Evolutionary conservation across 768 basidiomycete species (phyloP).

Genomic region (Phanerodontia chrysosporium): DNA sequence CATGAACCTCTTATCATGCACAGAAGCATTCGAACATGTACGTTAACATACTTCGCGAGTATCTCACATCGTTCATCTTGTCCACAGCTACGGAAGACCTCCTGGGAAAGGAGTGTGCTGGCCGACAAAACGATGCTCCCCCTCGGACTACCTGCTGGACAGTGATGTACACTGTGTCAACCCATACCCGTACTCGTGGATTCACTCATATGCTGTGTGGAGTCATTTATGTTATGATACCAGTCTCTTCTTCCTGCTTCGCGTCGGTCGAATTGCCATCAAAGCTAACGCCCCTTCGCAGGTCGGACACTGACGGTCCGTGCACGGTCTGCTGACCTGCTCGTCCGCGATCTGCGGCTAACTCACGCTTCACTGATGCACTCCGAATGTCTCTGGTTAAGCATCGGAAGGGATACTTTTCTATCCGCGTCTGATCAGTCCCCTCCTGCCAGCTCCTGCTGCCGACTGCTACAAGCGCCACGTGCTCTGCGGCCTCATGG

Average conservation of each 20-base stretch:
- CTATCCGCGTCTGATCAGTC: neutral
- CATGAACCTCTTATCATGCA: slow-evolving; percentile 66
- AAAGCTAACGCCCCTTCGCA: neutral
- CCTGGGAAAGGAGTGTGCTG: slow-evolving; percentile 46
- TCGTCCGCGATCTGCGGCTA: neutral
- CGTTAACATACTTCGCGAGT: slow-evolving; percentile 20
- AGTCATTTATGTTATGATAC: neutral
- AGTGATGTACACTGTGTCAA: slow-evolving; percentile 5
- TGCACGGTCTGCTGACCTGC: neutral
- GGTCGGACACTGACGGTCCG: neutral
- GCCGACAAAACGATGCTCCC: slow-evolving; percentile 32
- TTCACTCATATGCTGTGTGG: neutral
- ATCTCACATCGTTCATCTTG: slow-evolving; percentile 10
- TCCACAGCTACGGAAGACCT: slow-evolving; percentile 45
- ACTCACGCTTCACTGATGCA: neutral
- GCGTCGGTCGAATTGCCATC: no score
- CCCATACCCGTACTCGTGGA: slow-evolving; percentile 7
- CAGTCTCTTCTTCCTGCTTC: neutral
- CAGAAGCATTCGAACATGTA: slow-evolving; percentile 60
- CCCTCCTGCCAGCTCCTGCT: neutral
- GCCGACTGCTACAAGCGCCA: neutral
- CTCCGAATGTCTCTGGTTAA: no score
- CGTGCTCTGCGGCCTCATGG: neutral
- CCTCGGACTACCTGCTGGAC: slow-evolving; percentile 32
- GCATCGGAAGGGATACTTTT: no score